A percentile compares a stretch with the other conserved stretches of the same genome.
These are phyloP conservation scores for Teratosphaeria destructans DNA, from an alignment of 2,329 filamentous ascomycete species.

Conservation along the genomic window DNA sequence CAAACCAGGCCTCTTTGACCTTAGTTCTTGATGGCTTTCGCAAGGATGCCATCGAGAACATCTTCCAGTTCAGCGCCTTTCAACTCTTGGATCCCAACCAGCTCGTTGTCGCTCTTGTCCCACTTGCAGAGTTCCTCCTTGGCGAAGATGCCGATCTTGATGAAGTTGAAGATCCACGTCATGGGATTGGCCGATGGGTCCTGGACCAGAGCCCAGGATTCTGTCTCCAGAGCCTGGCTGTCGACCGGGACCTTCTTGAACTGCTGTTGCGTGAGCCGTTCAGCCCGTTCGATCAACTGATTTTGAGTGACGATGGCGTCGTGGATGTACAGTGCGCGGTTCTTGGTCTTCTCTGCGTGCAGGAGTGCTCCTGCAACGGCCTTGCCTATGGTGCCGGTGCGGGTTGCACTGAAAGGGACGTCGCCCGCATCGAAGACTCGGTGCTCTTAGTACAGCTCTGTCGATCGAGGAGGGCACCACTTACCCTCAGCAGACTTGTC, in stretches of 20 bases:
- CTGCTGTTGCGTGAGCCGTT: background rate
- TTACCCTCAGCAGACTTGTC: background rate
- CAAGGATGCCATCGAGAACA: background rate
- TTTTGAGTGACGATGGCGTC: constrained; percentile 24
- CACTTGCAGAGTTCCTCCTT: constrained; percentile 1
- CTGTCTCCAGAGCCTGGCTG: background rate
- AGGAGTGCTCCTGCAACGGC: constrained; percentile 19
- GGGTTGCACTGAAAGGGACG: constrained; percentile 19
- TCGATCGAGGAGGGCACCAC: background rate
- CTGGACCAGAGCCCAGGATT: background rate
- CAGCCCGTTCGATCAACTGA: constrained; percentile 12
- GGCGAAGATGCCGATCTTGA: constrained; percentile 3
- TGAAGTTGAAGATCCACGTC: constrained; percentile 4
- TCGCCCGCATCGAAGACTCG: constrained; percentile 24
- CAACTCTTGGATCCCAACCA: constrained; percentile 1
- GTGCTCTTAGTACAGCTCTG: constrained; percentile 4
- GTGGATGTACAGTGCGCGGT: constrained; percentile 24
- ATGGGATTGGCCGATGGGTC: background rate
- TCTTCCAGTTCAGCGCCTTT: background rate
- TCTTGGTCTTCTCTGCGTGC: constrained; percentile 18
- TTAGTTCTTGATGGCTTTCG: too few species aligned
- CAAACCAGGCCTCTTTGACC: too few species aligned
- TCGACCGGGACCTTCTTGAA: background rate
- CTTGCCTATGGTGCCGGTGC: constrained; percentile 16
- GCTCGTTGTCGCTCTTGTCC: background rate